A percentile compares a stretch with the other conserved stretches of the same genome.
These are phyloP conservation scores for Alternaria panax DNA, from an alignment of 2,329 filamentous ascomycete species.

Conservation along the genomic window DNA sequence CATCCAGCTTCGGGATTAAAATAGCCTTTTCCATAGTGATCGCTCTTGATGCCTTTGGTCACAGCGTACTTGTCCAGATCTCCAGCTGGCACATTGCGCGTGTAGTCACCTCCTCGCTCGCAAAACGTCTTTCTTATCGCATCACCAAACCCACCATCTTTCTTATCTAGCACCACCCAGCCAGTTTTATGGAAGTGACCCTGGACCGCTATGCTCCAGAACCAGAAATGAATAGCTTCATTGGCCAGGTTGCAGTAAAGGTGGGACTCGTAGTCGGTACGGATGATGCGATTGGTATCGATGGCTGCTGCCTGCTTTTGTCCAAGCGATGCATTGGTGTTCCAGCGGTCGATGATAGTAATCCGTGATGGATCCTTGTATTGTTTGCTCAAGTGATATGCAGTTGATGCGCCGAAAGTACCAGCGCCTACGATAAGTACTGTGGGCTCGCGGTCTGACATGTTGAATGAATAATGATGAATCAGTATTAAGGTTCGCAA, in stretches of 20 bases:
- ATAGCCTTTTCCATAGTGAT: conserved; percentile 50
- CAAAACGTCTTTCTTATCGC: conserved; percentile 64
- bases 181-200: conserved; percentile 65
- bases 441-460: conserved; percentile 21
- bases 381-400: conserved; percentile 65
- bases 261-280: conserved; percentile 64
- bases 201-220: conserved; percentile 40
- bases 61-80: conserved; percentile 54
- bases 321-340: conserved; percentile 45
- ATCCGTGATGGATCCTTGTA: conserved; percentile 55
- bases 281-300: conserved; percentile 68
- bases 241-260: conserved; percentile 62
- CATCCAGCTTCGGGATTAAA: conserved; percentile 62
- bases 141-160: conserved; percentile 57
- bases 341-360: conserved; percentile 41
- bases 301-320: conserved; percentile 63
- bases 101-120: conserved; percentile 52
- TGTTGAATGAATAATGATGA: not conserved
- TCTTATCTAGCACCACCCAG: conserved; percentile 63
- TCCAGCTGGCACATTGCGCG: conserved; percentile 39
- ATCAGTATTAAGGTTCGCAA: not conserved
- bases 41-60: conserved; percentile 40
- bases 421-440: conserved; percentile 69
- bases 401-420: conserved; percentile 71
- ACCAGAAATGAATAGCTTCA: conserved; percentile 53